Base-by-base conservation (phyloP, 257 asterid genomes). In the Solanum neorickii region DNA sequence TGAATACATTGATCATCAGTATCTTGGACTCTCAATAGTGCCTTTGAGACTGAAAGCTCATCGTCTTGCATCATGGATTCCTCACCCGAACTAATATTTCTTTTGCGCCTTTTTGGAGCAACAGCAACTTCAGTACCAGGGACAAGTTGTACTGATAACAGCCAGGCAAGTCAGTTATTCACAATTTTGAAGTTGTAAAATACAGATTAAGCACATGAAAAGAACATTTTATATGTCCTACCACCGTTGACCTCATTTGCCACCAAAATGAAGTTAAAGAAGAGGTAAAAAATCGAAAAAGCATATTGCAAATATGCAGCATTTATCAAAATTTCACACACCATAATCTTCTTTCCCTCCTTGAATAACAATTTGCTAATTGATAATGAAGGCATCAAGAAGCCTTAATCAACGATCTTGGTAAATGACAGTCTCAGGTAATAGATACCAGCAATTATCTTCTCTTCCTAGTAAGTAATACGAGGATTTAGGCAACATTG, bases 101-200 rank as follows among this genome's bases (percentile, higher is more conserved):
- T 93, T 91, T 92, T 95, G 78, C 99, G 98, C 86, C 94, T 92
- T 94, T 97, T 97, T 84, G 97, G 98, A 82, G 98, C 98, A 89
- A 97, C 98, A 82, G 99, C 98, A 91, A 97, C 98, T 91, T 97
- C 98, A 84, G 95, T 91, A 88, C 96, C 99, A 35, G 98, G 99
- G 82, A 97, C 98, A 88, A 97, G 99, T 93, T 93, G 98, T 68
- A 95, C 99, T 97, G 94, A 56, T 83, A 90, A 89, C 88, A 91
- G 89, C 47, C 42, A 86, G 86, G 84, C 85, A 83, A 83, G 91
- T 93, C 86, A 93, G 87, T 91, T 29, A 46, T 80, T 82, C 85
- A 49, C 12, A 44, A 82, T 49, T 49, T 49, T 82, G 69, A 82
- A 82, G 41, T 82, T 49, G 3, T 41, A 29, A 49, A 47, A 49